phyloP scores from a whole-genome alignment of 305 asterid genomes.

The Fraxinus latifolia region DNA sequence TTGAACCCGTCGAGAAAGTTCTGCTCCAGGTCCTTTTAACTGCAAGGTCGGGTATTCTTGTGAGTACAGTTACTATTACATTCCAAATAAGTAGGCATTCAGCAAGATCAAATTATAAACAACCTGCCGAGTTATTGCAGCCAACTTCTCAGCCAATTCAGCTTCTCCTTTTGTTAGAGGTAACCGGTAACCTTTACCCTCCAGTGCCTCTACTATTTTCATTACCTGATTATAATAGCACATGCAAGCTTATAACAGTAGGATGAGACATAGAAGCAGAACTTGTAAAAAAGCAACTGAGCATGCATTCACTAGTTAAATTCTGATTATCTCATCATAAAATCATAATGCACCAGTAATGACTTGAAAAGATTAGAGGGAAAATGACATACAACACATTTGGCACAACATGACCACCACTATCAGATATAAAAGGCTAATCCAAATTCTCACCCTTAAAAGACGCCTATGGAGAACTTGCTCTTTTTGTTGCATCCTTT shows the following conservation, averaged over 20 bases:
- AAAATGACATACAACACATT: not conserved
- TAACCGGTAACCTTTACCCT: constrained; percentile 75
- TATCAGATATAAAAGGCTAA: constrained; percentile 13
- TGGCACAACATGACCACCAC: constrained; percentile 11
- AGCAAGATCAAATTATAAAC: constrained; percentile 8
- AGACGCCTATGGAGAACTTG: constrained; percentile 90
- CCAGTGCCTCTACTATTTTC: constrained; percentile 89
- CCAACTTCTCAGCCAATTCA: constrained; percentile 90
- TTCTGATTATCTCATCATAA: constrained; percentile 3
- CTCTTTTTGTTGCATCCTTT: constrained; percentile 90
- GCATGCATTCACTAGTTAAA: not conserved
- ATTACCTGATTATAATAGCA: constrained; percentile 49
- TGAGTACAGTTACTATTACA: constrained; percentile 25
- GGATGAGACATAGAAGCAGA: not conserved
- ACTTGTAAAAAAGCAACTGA: not conserved
- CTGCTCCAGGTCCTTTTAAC: constrained; percentile 94
- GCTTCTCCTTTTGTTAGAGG: constrained; percentile 92
- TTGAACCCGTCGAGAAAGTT: constrained; percentile 87
- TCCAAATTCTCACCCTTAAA: constrained; percentile 55
- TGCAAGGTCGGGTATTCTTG: constrained; percentile 33
- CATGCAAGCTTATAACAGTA: constrained; percentile 17
- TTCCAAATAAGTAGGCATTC: constrained; percentile 17
- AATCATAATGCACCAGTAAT: constrained; percentile 1
- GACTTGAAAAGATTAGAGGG: not conserved
- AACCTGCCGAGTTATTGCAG: constrained; percentile 81